Evolutionary conservation across 352 stramenopile genomes (phyloP).

Genomic region (Phytophthora sp.): DNA sequence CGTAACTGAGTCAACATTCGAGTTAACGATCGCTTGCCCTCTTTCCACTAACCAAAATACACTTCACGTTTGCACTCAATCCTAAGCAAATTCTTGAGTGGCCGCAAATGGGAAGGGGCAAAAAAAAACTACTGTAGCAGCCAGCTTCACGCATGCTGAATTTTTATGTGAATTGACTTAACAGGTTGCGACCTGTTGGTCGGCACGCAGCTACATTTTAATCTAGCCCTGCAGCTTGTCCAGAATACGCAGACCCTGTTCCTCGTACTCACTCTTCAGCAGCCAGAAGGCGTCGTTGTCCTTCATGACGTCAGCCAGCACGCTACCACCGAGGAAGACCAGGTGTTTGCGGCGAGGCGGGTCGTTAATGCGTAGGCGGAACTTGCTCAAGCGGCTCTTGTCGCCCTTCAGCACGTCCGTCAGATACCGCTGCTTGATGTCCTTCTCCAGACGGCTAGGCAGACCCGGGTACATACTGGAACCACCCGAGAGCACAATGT

Average conservation of each 20-base stretch:
- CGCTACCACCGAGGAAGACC: slow-evolving; percentile 94
- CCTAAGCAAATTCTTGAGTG: no score
- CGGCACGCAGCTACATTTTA: slow-evolving; percentile 11
- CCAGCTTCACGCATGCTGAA: no score
- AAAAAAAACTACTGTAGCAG: no score
- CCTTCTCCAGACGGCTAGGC: slow-evolving; percentile 92
- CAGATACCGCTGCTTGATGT: slow-evolving; percentile 73
- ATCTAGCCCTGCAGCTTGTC: slow-evolving; percentile 70
- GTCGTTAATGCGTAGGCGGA: slow-evolving; percentile 95
- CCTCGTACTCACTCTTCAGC: slow-evolving; percentile 94
- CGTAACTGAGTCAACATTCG: no score
- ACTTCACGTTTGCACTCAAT: no score
- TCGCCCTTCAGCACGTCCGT: slow-evolving; percentile 89
- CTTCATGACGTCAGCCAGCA: slow-evolving; percentile 95
- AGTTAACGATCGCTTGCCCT: no score
- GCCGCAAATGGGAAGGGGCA: no score
- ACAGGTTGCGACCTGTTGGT: no score
- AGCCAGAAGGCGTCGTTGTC: slow-evolving; percentile 95
- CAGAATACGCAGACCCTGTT: slow-evolving; percentile 90
- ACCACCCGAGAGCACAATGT: slow-evolving; percentile 95
- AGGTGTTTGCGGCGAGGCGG: slow-evolving; percentile 96
- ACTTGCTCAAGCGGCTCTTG: slow-evolving; percentile 91
- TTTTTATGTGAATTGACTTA: slow-evolving; percentile 34
- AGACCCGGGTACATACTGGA: slow-evolving; percentile 97
- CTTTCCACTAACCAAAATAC: no score